These are phyloP conservation scores for Blastomyces emzantsi DNA, from an alignment of 2,329 filamentous ascomycete species.

Conservation along the genomic window DNA sequence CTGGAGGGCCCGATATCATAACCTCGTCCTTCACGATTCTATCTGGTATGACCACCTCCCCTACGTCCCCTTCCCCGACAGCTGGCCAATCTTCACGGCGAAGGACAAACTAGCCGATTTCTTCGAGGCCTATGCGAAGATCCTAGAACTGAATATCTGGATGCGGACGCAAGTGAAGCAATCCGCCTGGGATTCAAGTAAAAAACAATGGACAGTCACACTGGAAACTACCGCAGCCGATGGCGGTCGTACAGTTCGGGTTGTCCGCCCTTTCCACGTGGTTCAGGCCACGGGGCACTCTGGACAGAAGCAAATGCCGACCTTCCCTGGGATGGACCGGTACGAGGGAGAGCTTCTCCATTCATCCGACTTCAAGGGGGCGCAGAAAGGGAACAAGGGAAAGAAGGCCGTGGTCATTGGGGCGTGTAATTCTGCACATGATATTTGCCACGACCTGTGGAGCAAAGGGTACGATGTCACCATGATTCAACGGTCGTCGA, in stretches of 20 bases:
- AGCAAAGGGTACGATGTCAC: slow-evolving; percentile 44
- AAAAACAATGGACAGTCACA: not conserved
- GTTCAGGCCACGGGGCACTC: slow-evolving; percentile 42
- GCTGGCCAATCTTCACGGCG: slow-evolving; percentile 37
- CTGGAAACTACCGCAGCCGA: not conserved
- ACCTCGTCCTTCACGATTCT: slow-evolving; percentile 32
- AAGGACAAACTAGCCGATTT: slow-evolving; percentile 43
- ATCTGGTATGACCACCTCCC: slow-evolving; percentile 33
- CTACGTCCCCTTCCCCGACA: slow-evolving; percentile 34
- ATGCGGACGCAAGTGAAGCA: slow-evolving; percentile 32
- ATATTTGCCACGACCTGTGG: slow-evolving; percentile 44
- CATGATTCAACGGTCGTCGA: slow-evolving; percentile 46
- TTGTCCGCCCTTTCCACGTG: slow-evolving; percentile 36
- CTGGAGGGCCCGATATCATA: slow-evolving; percentile 42
- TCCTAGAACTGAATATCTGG: slow-evolving; percentile 44
- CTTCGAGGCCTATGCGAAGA: slow-evolving; percentile 40
- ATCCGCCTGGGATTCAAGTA: slow-evolving; percentile 10
- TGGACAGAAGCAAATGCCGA: slow-evolving; percentile 35
- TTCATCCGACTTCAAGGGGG: slow-evolving; percentile 37
- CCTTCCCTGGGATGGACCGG: slow-evolving; percentile 30
- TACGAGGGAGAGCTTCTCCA: slow-evolving; percentile 41
- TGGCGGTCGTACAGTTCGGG: slow-evolving; percentile 10
- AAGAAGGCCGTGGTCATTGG: slow-evolving; percentile 44
- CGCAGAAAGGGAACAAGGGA: slow-evolving; percentile 27
- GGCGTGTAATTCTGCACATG: slow-evolving; percentile 43